Evolutionary conservation across 306 rosid species (phyloP).

Genomic region (Malus fusca): DNA sequence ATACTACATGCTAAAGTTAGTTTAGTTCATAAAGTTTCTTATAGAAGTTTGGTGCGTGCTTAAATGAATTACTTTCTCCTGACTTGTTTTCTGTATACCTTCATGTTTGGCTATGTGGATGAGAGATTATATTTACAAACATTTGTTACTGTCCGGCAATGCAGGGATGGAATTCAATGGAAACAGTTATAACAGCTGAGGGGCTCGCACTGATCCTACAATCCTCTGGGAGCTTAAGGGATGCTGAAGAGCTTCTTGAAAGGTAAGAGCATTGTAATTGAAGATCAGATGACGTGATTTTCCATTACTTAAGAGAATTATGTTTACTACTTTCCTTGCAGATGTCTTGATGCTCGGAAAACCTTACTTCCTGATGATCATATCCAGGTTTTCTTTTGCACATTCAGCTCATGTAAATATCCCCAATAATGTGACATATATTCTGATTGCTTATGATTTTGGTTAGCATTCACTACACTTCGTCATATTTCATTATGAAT

Average conservation of each 20-base stretch:
- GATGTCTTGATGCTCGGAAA: slow-evolving; percentile 70
- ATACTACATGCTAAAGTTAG: background rate
- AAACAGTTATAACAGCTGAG: slow-evolving; percentile 66
- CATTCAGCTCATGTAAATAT: background rate
- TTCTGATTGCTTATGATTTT: background rate
- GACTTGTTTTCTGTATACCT: too few species aligned
- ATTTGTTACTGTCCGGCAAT: slow-evolving; percentile 11
- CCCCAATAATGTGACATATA: background rate
- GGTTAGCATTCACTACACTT: background rate
- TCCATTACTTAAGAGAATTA: background rate
- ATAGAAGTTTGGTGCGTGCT: background rate
- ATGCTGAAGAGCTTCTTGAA: slow-evolving; percentile 77
- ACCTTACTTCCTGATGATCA: slow-evolving; percentile 54
- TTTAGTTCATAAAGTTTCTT: background rate
- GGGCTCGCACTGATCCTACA: slow-evolving; percentile 64
- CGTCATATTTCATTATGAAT: background rate
- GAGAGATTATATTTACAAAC: background rate
- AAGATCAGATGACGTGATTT: background rate
- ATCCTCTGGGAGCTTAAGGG: slow-evolving; percentile 45
- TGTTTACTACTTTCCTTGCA: slow-evolving; percentile 13
- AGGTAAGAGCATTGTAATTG: slow-evolving; percentile 30
- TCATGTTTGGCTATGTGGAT: background rate
- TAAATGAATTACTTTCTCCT: too few species aligned
- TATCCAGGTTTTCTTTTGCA: slow-evolving; percentile 51
- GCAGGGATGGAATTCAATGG: slow-evolving; percentile 83